Base-by-base conservation (phyloP, 176 grass and related monocot species). In the Guadua angustifolia region DNA sequence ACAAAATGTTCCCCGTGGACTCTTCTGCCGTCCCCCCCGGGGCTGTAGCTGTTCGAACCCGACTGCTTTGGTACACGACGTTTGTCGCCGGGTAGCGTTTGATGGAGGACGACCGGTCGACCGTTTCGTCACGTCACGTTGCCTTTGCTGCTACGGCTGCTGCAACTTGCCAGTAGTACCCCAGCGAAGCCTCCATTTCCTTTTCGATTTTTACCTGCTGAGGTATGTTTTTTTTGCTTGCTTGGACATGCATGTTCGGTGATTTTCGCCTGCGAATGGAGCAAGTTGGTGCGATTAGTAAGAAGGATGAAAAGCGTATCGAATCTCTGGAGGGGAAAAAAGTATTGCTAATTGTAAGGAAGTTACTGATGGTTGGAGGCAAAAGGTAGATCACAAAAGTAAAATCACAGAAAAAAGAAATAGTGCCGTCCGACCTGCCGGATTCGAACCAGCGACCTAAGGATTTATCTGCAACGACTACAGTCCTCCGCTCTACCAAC, bases 401-500 rank as follows among this genome's bases (percentile, higher is more conserved):
- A 29, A 29, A 29, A 29, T 29, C 29, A 29, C 29, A 29, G 29
- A 29, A 1, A 29, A 29, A 29, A 29, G 29, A 29, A 29, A 29
- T 1, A 29, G 1, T 1, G 29, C 6, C 1, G 1, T 84, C 86
- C 78, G 82, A 88, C 91, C 74, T 93, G 83, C 88, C 88, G 84
- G 88, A 97, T 94, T 97, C 84, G 88, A 97, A 97, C 92, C 90
- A 94, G 86, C 88, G 88, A 97, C 90, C 92, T 94, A 94, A 94
- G 90, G 92, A 94, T 51, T 94, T 18, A 52, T 18, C 79, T 88
- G 80, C 83, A 13, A 29, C 3, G 0, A 92, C 87, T 93, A 93
- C 89, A 92, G 91, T 95, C 89, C 91, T 89, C 88, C 94, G 88
- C 84, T 93, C 91, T 96, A 45, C 43, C 2, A 57, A 9, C 53